Percentiles rank a stretch among this genome's conserved stretches.
These are phyloP conservation scores for Sherardia arvensis DNA, from an alignment of 257 asterid species.

Conservation along the genomic window DNA sequence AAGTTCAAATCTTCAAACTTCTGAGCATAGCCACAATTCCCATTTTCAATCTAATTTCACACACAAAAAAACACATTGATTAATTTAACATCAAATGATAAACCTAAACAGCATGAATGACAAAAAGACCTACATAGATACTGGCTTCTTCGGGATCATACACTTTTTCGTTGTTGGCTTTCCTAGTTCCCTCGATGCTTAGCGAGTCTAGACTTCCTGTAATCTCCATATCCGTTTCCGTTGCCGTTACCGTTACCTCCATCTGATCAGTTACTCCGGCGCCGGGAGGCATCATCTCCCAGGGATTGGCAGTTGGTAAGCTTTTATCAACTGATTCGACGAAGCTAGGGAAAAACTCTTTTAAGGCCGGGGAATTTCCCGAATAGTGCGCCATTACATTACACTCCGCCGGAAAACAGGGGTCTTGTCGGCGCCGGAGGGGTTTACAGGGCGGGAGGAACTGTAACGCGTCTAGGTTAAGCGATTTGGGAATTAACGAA, in stretches of 20 bases:
- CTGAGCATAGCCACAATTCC: slow-evolving; percentile 68
- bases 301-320: background rate
- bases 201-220: background rate
- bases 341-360: too few relatives aligned
- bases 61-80: background rate
- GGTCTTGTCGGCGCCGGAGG: background rate
- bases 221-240: background rate
- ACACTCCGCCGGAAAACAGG: background rate
- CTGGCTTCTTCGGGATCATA: background rate
- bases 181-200: background rate
- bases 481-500: background rate
- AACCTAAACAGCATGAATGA: background rate
- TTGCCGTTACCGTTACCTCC: background rate
- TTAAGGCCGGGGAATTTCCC: too few relatives aligned
- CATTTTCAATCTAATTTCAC: slow-evolving; percentile 46
- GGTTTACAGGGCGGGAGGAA: background rate
- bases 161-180: background rate
- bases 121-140: background rate
- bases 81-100: background rate
- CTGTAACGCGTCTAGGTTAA: background rate
- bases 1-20: slow-evolving; percentile 76
- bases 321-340: too few relatives aligned
- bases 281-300: background rate
- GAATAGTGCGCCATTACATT: background rate
- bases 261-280: background rate